Conservation (phyloP, 2,329 filamentous ascomycete genomes). For the Penicillium sp. region DNA sequence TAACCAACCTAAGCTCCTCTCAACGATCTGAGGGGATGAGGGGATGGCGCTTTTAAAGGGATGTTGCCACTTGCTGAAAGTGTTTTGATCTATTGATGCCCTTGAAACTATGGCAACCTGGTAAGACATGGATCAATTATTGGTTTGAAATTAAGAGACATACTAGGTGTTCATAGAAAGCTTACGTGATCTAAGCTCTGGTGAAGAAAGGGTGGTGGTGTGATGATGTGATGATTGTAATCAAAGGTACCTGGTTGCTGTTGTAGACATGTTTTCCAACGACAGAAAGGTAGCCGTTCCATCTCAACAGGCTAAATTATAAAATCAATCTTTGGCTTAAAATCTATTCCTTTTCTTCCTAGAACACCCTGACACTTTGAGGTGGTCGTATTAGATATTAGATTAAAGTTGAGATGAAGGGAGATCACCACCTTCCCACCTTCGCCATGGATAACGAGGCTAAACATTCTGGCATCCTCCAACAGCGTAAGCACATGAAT, state of each 20-base stretch:
- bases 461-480: neutral
- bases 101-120: conserved; percentile 1
- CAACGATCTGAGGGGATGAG: neutral
- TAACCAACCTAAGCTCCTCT: neutral
- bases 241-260: too few relatives aligned
- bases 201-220: too few relatives aligned
- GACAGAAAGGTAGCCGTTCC: too few relatives aligned
- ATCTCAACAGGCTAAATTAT: too few relatives aligned
- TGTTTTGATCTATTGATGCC: conserved; percentile 1
- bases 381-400: neutral
- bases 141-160: neutral
- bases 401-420: too few relatives aligned
- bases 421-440: neutral
- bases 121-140: conserved; percentile 4
- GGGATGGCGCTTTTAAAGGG: neutral
- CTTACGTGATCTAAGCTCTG: too few relatives aligned
- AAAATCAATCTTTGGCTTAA: too few relatives aligned
- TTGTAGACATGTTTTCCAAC: too few relatives aligned
- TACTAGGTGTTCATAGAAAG: too few relatives aligned
- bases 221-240: too few relatives aligned
- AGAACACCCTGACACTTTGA: neutral
- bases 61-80: neutral
- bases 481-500: neutral
- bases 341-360: too few relatives aligned
- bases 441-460: neutral